Evolutionary conservation across 2,329 filamentous ascomycete species (phyloP), one percentile per base, ranked within the genome.

Genomic region (Pseudogymnoascus sp.): DNA sequence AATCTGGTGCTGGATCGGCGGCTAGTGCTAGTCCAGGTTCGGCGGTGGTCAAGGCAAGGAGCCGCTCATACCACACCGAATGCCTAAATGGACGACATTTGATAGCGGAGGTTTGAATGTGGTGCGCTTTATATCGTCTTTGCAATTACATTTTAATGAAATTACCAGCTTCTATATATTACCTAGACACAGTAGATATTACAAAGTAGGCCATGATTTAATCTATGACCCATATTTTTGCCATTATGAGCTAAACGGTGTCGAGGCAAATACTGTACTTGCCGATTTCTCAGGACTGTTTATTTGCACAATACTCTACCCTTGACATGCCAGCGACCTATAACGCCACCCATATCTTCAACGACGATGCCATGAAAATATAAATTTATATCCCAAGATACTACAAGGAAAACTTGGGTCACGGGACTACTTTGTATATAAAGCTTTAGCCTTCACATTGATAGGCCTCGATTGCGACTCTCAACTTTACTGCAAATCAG

Each of bases 401-500:
- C 26, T 54, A 16, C 26, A 31, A 31, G 47, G n/a, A 31, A 26
- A 26, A 31, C 63, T 69, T 31, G 60, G 47, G 57, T 79, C 77
- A 4, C 71, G 74, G 66, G 70, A 72, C 61, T 79, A 77, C 8
- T 70, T 78, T 3, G 70, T 71, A 74, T 29, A 73, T 76, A 21
- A 77, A 78, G n/a, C 71, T 72, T 1, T 69, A 76, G 63, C 23
- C 14, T 16, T 31, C 7, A 16, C n/a, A 14, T 31, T 11, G 23
- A 31, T 31, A 54, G 47, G 47, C n/a, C 14, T 16, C 8, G n/a
- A 31, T 31, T 31, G 21, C 21, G 42, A 21, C 0, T 47, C 2
- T 14, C 42, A 26, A 2, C 21, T 3, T 23, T 26, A n/a, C 1
- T n/a, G 12, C 42, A n/a, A n/a, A n/a, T n/a, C n/a, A n/a, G n/a